These are phyloP conservation scores for Paecilomyces sp. DNA, from an alignment of 2,329 filamentous ascomycete species.

Conservation along the genomic window DNA sequence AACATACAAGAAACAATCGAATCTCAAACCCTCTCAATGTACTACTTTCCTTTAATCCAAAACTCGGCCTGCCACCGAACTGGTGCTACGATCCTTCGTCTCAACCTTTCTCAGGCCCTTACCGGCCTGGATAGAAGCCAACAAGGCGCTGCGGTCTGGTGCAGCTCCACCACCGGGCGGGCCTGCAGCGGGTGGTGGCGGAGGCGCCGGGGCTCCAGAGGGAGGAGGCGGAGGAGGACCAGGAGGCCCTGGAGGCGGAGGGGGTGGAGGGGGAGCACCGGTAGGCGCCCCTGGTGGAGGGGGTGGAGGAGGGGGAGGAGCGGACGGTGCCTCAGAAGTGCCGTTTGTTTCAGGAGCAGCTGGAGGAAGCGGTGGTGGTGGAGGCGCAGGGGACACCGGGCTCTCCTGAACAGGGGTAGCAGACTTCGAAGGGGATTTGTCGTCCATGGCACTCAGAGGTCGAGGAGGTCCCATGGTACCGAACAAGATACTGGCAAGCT, in stretches of 20 bases:
- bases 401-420: slow-evolving; percentile 38
- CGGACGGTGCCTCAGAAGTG: neutral
- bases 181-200: slow-evolving; percentile 32
- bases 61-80: slow-evolving; percentile 70
- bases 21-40: neutral
- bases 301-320: slow-evolving; percentile 16
- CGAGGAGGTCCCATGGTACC: slow-evolving; percentile 94
- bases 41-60: slow-evolving; percentile 22
- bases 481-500: slow-evolving; percentile 90
- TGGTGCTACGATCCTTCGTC: slow-evolving; percentile 77
- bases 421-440: slow-evolving; percentile 50
- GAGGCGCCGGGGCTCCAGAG: slow-evolving; percentile 15
- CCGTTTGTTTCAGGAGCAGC: slow-evolving; percentile 18
- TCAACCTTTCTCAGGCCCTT: slow-evolving; percentile 75
- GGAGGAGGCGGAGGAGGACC: slow-evolving; percentile 26
- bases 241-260: slow-evolving; percentile 27
- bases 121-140: slow-evolving; percentile 78
- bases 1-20: neutral
- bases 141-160: slow-evolving; percentile 53
- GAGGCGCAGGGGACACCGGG: slow-evolving; percentile 32
- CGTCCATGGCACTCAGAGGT: slow-evolving; percentile 74
- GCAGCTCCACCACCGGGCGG: slow-evolving; percentile 41
- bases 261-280: slow-evolving; percentile 21
- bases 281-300: slow-evolving; percentile 14
- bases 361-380: slow-evolving; percentile 36